A percentile compares a stretch with the other conserved stretches of the same genome.
Evolutionary conservation across 2,329 filamentous ascomycete genomes (phyloP).

Genomic region (Calonectria honghensis): DNA sequence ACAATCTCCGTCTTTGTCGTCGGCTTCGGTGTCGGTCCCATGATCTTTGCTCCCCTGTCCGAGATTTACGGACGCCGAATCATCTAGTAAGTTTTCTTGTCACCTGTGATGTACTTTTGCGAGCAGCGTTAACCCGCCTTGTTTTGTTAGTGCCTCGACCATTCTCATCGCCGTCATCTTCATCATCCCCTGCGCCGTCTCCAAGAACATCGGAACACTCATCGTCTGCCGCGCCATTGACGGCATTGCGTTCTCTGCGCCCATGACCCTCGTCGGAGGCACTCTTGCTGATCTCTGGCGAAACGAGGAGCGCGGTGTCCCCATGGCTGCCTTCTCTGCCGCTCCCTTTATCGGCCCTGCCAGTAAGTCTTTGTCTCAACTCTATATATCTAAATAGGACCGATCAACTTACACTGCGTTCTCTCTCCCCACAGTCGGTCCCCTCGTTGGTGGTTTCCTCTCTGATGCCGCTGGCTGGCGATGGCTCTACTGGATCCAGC

Average conservation of each 20-base stretch:
- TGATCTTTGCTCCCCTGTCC: conserved; percentile 86
- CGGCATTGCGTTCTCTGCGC: conserved; percentile 88
- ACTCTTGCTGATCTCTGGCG: conserved; percentile 90
- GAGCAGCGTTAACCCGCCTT: not conserved
- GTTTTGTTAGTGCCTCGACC: conserved; percentile 69
- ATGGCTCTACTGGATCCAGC: conserved; percentile 91
- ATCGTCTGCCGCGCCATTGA: conserved; percentile 86
- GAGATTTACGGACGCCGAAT: conserved; percentile 84
- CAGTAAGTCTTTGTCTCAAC: conserved; percentile 61
- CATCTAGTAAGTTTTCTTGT: conserved; percentile 73
- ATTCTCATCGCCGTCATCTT: conserved; percentile 84
- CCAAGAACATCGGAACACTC: conserved; percentile 84
- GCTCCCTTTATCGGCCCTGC: conserved; percentile 90
- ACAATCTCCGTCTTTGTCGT: conserved; percentile 86
- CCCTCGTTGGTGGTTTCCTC: conserved; percentile 85
- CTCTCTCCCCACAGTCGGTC: conserved; percentile 69
- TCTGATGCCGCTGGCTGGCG: conserved; percentile 83
- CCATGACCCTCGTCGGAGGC: conserved; percentile 90
- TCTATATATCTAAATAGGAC: no score
- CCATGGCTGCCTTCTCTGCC: conserved; percentile 90
- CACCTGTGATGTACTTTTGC: conserved; percentile 19
- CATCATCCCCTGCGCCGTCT: conserved; percentile 85
- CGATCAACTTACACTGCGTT: conserved; percentile 30
- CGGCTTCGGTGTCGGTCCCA: conserved; percentile 87
- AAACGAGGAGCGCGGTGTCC: conserved; percentile 88